These are phyloP conservation scores for Otatea glauca DNA, from an alignment of 176 grass and related monocot genomes.

Conservation along the genomic window DNA sequence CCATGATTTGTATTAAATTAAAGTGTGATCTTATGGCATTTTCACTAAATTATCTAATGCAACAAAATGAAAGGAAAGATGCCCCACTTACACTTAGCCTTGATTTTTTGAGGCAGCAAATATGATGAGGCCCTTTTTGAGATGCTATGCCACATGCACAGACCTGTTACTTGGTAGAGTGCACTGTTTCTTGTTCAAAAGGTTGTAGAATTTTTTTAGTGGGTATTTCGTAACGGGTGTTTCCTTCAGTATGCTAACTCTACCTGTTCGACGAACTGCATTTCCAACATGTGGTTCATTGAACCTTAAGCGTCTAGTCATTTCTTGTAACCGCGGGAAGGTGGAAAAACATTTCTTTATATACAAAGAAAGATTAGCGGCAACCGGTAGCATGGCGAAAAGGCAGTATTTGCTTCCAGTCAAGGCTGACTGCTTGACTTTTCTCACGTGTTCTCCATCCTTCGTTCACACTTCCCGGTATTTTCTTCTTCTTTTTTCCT, in stretches of 20 bases:
- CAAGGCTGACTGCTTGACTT: slow-evolving; percentile 49
- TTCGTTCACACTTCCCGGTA: slow-evolving; percentile 15
- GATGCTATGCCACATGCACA: slow-evolving; percentile 2
- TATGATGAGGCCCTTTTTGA: slow-evolving; percentile 21
- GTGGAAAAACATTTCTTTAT: neutral
- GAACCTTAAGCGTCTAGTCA: slow-evolving; percentile 30
- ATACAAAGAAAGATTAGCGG: neutral
- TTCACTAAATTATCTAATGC: neutral
- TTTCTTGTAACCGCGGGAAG: slow-evolving; percentile 21
- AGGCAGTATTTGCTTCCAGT: slow-evolving; percentile 20
- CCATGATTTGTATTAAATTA: neutral
- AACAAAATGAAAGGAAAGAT: slow-evolving; percentile 16
- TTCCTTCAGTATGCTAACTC: neutral
- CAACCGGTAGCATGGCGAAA: slow-evolving; percentile 14
- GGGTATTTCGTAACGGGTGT: neutral
- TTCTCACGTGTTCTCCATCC: slow-evolving; percentile 19
- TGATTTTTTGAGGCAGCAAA: neutral
- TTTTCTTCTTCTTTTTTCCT: neutral
- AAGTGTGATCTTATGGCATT: neutral
- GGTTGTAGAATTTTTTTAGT: slow-evolving; percentile 4
- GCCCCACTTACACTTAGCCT: neutral
- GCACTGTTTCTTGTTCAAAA: slow-evolving; percentile 35
- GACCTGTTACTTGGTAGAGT: slow-evolving; percentile 5
- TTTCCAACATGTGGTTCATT: slow-evolving; percentile 39
- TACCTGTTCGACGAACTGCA: neutral